These are phyloP conservation scores for Chlorella sp. DNA, from an alignment of 139 green algal species.

Conservation along the genomic window DNA sequence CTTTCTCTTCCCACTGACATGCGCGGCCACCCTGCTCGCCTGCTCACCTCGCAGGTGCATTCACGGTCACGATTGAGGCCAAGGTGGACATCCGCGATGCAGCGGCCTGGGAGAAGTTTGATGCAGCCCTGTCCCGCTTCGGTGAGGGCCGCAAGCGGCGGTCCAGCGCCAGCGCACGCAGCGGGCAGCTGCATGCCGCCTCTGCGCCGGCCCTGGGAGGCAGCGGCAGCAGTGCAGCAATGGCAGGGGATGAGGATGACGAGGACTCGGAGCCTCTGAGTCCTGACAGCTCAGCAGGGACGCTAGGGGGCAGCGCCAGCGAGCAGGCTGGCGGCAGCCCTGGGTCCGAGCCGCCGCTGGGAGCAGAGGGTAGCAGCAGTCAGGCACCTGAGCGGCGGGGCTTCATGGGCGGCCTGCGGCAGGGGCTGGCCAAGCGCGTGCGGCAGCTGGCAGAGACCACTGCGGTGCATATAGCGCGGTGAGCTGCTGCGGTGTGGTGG, in stretches of 20 bases:
- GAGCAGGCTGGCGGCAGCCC: background rate
- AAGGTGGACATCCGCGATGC: slow-evolving; percentile 63
- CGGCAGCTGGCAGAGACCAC: slow-evolving; percentile 49
- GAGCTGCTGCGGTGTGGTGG: background rate
- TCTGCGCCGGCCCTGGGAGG: background rate
- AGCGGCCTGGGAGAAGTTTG: slow-evolving; percentile 52
- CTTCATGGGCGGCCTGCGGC: slow-evolving; percentile 29
- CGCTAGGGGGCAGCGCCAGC: background rate
- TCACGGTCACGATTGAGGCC: slow-evolving; percentile 53
- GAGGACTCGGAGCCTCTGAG: background rate
- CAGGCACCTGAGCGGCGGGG: background rate
- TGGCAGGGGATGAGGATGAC: slow-evolving; percentile 2
- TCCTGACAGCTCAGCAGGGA: background rate
- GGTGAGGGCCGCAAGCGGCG: slow-evolving; percentile 7
- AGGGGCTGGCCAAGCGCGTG: slow-evolving; percentile 21
- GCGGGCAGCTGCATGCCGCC: background rate
- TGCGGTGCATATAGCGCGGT: slow-evolving; percentile 33
- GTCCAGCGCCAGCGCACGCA: background rate
- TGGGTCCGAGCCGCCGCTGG: background rate
- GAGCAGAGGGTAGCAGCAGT: background rate
- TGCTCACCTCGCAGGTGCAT: too few species aligned
- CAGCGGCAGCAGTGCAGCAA: background rate
- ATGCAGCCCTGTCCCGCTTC: slow-evolving; percentile 42
- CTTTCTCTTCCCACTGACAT: too few species aligned
- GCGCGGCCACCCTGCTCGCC: too few species aligned